A percentile compares a stretch with the other conserved stretches of the same genome.
Conservation (phyloP, 352 stramenopile genomes). For the Ophiocytium majus region DNA sequence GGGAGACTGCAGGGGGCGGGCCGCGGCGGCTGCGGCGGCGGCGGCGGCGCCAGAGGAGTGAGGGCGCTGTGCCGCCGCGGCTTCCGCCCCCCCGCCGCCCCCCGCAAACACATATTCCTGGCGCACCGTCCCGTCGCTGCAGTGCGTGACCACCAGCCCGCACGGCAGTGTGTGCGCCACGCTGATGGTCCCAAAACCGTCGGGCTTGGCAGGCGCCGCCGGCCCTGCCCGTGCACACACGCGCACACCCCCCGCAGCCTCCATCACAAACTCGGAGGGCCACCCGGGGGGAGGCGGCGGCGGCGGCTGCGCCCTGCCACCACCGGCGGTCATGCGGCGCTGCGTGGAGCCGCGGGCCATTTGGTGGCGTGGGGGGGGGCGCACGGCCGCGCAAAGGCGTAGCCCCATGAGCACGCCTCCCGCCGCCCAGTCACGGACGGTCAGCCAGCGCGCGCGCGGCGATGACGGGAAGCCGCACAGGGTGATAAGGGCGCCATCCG, state of each 20-base stretch:
- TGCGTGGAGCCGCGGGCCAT: too few species aligned
- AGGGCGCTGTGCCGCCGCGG: neutral
- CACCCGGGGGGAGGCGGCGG: constrained; percentile 4
- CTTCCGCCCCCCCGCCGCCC: neutral
- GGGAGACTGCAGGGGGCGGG: too few species aligned
- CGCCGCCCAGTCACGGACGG: neutral
- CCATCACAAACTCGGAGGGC: constrained; percentile 14
- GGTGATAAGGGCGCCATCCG: neutral
- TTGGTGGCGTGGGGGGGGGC: too few species aligned
- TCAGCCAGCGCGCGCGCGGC: constrained; percentile 7
- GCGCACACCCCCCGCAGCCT: constrained; percentile 23
- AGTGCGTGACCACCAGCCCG: constrained; percentile 48
- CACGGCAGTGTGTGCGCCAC: constrained; percentile 43
- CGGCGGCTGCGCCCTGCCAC: neutral
- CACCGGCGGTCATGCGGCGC: neutral
- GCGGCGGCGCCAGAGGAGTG: too few species aligned
- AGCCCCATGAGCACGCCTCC: constrained; percentile 2
- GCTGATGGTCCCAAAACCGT: constrained; percentile 40
- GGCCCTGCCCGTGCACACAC: constrained; percentile 14
- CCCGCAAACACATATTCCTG: neutral
- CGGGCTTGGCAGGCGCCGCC: constrained; percentile 19
- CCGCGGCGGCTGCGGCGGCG: neutral
- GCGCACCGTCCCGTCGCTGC: constrained; percentile 51
- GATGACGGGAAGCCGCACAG: neutral
- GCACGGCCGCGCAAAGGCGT: neutral